Base-by-base conservation (phyloP, 2,329 filamentous ascomycete species). In the Magnaporthales sp. region DNA sequence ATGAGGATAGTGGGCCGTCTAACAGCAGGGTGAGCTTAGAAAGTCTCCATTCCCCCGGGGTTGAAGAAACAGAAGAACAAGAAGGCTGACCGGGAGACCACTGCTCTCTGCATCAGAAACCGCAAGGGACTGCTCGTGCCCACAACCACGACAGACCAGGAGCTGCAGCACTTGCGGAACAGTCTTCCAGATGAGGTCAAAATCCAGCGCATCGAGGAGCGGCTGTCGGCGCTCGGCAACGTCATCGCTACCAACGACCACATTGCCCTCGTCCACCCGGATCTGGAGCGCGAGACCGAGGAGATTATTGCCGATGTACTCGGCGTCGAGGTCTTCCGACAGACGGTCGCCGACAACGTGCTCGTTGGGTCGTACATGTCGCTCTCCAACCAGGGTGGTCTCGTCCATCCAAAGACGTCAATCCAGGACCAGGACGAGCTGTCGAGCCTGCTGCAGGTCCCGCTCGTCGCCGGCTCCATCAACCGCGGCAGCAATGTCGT, bases 401-500 rank as follows among this genome's bases (percentile, higher is more conserved):
- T 99, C 72, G 95, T 99, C 63, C 95, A 99, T 78, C 94, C 95
- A 72, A 97, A 97, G 84, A 98, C 95, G 56, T 91, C 87, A 71
- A 95, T 98, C 75, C 92, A 97, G 80, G 95, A 99, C 79, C 95
- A 99, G 84, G 95, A 99, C 77, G 95, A 99, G 83, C 86, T 99
- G 70, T 93, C 90, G 70, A 93, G 90, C 75, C 81, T 99, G 79
- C 85, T 99, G 69, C 94, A 98, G 80, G 94, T 99, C 51, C 95
- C 95, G 15, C 88, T 99, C 6, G 95, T 99, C 0, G 95, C 95
- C 3, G 95, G 95, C 58, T 92, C 88, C 75, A 91, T 99, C 70
- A 99, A 99, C 81, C 87, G 95, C 70, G 95, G 95, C 69, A 93
- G 89, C 75, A 89, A 92, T 68, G 93, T 99, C 31, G 93, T 99